phyloP scores from a whole-genome alignment of 108 stramenopile genomes.

The Fragilaria radians region DNA sequence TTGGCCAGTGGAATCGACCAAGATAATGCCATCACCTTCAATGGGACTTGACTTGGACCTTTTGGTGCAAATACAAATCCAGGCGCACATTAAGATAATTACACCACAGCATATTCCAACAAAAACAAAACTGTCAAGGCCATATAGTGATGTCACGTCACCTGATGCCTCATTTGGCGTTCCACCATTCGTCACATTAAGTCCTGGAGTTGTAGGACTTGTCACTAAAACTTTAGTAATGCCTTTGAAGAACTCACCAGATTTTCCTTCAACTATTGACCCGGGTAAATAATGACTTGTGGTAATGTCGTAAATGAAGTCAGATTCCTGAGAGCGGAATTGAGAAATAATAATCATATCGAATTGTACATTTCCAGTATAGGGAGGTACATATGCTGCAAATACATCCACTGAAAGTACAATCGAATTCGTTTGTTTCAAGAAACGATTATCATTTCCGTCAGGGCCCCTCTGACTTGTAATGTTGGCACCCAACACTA shows the following conservation, averaged over 20 bases:
- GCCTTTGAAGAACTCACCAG: neutral
- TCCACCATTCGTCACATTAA: neutral
- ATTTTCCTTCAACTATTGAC: neutral
- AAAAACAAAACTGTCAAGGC: neutral
- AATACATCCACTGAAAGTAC: neutral
- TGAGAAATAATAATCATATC: neutral
- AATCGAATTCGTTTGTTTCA: neutral
- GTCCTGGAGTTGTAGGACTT: neutral
- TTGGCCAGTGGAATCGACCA: neutral
- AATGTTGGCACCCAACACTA: neutral
- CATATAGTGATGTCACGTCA: neutral
- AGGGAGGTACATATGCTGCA: neutral
- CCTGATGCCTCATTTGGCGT: neutral
- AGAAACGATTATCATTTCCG: neutral
- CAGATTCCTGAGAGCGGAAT: neutral
- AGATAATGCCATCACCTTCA: neutral
- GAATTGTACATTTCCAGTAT: neutral
- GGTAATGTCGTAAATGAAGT: neutral
- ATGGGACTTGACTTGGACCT: neutral
- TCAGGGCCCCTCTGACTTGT: neutral
- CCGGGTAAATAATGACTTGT: neutral
- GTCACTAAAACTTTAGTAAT: neutral
- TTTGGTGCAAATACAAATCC: neutral
- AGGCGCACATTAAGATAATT: neutral
- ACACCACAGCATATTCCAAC: neutral